Percentiles rank a stretch among this genome's conserved stretches.
Conservation (phyloP, 768 basidiomycete genomes). For the Trametes sanguinea region DNA sequence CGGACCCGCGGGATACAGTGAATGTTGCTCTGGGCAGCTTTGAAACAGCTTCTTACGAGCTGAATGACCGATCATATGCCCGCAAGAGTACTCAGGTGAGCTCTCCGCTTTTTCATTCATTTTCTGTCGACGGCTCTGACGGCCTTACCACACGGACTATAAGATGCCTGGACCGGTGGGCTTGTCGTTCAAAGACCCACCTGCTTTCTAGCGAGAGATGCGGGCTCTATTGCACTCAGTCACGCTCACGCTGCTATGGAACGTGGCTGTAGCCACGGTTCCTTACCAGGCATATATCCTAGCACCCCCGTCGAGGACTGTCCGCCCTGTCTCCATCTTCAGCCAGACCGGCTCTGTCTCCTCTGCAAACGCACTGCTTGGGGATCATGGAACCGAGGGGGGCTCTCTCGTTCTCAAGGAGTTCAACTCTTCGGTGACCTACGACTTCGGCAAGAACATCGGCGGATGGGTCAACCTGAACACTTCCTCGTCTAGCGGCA, state of each 20-base stretch:
- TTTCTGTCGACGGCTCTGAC: neutral
- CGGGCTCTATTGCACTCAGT: neutral
- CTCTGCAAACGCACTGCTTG: slow-evolving; percentile 1
- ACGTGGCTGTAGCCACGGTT: neutral
- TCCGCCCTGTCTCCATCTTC: slow-evolving; percentile 12
- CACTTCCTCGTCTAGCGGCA: slow-evolving; percentile 2
- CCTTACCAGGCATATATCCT: slow-evolving; percentile 20
- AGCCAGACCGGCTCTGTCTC: slow-evolving; percentile 11
- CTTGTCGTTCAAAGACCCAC: neutral
- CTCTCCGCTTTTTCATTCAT: neutral
- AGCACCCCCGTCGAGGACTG: slow-evolving; percentile 15
- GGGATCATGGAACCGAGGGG: neutral
- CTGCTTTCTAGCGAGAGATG: neutral
- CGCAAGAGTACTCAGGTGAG: neutral
- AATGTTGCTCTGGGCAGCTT: neutral
- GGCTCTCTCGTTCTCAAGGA: neutral
- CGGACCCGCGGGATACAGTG: neutral
- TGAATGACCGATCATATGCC: slow-evolving; percentile 10
- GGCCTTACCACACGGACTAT: neutral
- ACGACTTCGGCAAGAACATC: slow-evolving; percentile 24
- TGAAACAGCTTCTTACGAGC: neutral
- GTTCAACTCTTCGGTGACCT: slow-evolving; percentile 18
- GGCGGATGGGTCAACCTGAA: slow-evolving; percentile 18
- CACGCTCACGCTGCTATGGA: neutral
- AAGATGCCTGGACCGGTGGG: neutral